phyloP scores from a whole-genome alignment of 2,329 filamentous ascomycete genomes.

The Trichothecium sympodiale region DNA sequence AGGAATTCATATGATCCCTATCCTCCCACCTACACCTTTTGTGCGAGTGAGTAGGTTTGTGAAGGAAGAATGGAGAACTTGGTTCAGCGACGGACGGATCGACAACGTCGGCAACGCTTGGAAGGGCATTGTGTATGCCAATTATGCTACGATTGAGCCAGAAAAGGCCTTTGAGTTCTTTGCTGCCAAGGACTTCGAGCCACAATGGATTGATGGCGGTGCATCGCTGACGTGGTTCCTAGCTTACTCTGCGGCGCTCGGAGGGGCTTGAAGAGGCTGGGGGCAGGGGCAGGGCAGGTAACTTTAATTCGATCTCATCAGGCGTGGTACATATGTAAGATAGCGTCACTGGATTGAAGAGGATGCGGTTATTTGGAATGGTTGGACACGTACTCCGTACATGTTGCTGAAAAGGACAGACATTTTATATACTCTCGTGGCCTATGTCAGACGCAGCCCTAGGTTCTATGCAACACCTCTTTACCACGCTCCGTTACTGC shows the following conservation, averaged over 20 bases:
- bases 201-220: slow-evolving; percentile 66
- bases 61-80: slow-evolving; percentile 68
- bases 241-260: slow-evolving; percentile 53
- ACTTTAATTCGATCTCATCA: too few relatives aligned
- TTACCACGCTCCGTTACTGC: too few relatives aligned
- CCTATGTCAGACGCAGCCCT: too few relatives aligned
- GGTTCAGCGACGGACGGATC: slow-evolving; percentile 59
- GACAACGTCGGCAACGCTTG: slow-evolving; percentile 63
- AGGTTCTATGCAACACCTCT: too few relatives aligned
- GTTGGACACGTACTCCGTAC: too few relatives aligned
- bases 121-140: slow-evolving; percentile 76
- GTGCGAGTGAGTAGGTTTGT: slow-evolving; percentile 62
- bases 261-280: neutral
- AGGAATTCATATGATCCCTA: slow-evolving; percentile 76
- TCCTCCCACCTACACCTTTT: slow-evolving; percentile 57
- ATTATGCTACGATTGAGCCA: slow-evolving; percentile 69
- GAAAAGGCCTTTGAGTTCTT: slow-evolving; percentile 66
- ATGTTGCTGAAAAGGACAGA: too few relatives aligned
- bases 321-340: neutral
- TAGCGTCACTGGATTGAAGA: neutral
- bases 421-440: too few relatives aligned
- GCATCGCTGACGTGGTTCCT: slow-evolving; percentile 79
- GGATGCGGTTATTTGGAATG: too few relatives aligned
- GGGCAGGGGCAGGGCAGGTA: neutral
- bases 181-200: slow-evolving; percentile 50